These are phyloP conservation scores for Leccinum olivaceopallidum DNA, from an alignment of 768 basidiomycete species.

Conservation along the genomic window DNA sequence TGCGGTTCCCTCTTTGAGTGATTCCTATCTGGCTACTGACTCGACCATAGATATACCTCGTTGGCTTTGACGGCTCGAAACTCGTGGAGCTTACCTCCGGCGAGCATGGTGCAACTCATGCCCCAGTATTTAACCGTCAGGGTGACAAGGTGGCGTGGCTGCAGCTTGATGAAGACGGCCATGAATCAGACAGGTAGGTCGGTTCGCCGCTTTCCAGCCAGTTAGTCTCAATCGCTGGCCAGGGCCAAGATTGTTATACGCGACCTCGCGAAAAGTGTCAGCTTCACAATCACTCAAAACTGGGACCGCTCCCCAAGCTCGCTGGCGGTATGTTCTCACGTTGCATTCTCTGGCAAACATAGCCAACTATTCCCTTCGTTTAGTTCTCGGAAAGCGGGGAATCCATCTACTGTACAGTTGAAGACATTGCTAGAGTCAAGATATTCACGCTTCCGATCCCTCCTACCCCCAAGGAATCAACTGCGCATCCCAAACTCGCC, in stretches of 20 bases:
- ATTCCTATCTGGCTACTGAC: neutral
- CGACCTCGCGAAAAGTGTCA: constrained; percentile 65
- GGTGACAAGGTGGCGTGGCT: constrained; percentile 84
- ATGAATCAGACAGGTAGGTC: constrained; percentile 78
- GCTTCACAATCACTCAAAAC: constrained; percentile 71
- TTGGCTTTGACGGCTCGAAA: constrained; percentile 53
- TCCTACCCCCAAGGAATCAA: constrained; percentile 54
- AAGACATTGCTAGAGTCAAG: constrained; percentile 77
- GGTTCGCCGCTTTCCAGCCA: neutral
- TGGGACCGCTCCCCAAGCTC: constrained; percentile 80
- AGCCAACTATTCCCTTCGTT: neutral
- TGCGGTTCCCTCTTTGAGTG: constrained; percentile 29
- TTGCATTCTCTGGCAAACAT: neutral
- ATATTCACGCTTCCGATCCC: constrained; percentile 71
- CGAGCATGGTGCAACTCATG: constrained; percentile 78
- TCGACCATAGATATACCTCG: constrained; percentile 63
- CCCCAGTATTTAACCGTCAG: constrained; percentile 65
- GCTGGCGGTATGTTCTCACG: constrained; percentile 14
- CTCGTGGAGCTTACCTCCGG: constrained; percentile 79
- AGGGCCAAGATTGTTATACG: constrained; percentile 80
- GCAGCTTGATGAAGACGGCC: constrained; percentile 84
- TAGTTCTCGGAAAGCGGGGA: constrained; percentile 76
- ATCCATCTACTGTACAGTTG: constrained; percentile 71
- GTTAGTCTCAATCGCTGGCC: constrained; percentile 1
- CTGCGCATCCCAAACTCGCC: constrained; percentile 45